Conservation (phyloP, 768 basidiomycete species). For the Macrolepiota dolichaula region DNA sequence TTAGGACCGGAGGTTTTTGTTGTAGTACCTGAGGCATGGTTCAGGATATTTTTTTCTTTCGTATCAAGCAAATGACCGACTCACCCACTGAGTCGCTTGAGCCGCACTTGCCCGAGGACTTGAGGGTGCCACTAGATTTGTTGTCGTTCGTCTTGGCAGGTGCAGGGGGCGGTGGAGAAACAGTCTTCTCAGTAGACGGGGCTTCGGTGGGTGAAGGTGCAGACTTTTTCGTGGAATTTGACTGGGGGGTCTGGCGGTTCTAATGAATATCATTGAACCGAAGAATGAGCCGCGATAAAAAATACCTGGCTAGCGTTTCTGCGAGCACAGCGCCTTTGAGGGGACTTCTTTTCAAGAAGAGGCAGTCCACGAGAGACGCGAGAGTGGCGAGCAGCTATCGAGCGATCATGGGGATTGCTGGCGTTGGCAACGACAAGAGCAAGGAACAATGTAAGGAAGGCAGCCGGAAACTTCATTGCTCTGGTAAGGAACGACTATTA, state of each 20-base stretch:
- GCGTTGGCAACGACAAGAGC: conserved; percentile 30
- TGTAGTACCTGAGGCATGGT: conserved; percentile 36
- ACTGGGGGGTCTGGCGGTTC: conserved; percentile 1
- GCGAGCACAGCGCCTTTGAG: conserved; percentile 23
- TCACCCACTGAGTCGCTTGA: conserved; percentile 19
- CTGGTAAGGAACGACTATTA: conserved; percentile 14
- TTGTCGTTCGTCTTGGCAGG: not conserved
- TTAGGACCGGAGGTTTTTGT: conserved; percentile 60
- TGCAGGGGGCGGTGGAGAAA: not conserved
- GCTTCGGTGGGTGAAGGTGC: conserved; percentile 11
- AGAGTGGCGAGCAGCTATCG: conserved; percentile 32
- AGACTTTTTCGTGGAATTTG: conserved; percentile 2
- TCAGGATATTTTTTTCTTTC: not conserved
- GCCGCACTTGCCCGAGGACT: conserved; percentile 12
- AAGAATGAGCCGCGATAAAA: conserved; percentile 1
- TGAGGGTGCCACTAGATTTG: conserved; percentile 8
- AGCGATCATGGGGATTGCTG: conserved; percentile 25
- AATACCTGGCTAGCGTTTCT: conserved; percentile 12
- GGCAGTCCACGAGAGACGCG: not conserved
- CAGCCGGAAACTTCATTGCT: conserved; percentile 42
- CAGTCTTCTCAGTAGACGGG: conserved; percentile 9
- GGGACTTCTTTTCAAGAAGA: conserved; percentile 12
- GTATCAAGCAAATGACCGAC: conserved; percentile 25
- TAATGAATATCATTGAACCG: not conserved
- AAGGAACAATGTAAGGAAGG: conserved; percentile 35